Evolutionary conservation across 768 basidiomycete species (phyloP).

Genomic region (Tylopilus balloui): DNA sequence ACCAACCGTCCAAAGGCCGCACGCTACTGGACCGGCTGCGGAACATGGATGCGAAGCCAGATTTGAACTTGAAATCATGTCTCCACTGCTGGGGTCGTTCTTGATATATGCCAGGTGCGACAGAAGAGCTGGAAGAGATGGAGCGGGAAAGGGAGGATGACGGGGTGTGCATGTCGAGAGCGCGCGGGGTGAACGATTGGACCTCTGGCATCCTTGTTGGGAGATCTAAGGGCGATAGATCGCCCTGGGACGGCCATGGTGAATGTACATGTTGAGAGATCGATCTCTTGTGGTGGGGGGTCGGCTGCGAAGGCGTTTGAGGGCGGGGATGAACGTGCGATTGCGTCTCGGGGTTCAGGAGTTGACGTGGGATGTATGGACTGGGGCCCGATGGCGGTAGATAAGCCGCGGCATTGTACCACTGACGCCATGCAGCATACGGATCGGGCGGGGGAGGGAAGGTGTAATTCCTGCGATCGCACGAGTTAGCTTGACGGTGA

Average conservation of each 20-base stretch:
- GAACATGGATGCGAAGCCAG: conserved; percentile 29
- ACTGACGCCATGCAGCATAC: conserved; percentile 3
- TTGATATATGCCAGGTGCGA: conserved; percentile 9
- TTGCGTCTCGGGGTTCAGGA: conserved; percentile 6
- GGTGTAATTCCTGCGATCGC: neutral
- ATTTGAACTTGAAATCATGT: conserved; percentile 31
- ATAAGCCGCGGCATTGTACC: conserved; percentile 4
- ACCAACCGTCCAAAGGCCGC: conserved; percentile 20
- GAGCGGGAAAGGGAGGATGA: conserved; percentile 24
- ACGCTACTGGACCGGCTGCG: conserved; percentile 18
- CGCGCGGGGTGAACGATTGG: conserved; percentile 12
- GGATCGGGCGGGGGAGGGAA: conserved; percentile 18
- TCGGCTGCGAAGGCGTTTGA: neutral
- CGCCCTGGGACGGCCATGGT: conserved; percentile 16
- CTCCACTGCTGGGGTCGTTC: conserved; percentile 30
- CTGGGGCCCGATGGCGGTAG: conserved; percentile 24
- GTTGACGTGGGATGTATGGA: conserved; percentile 29
- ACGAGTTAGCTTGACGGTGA: neutral
- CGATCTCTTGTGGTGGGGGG: conserved; percentile 1
- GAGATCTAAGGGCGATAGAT: conserved; percentile 21
- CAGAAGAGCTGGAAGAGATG: conserved; percentile 8
- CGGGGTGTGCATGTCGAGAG: conserved; percentile 23
- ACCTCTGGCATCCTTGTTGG: conserved; percentile 17
- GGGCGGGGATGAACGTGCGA: conserved; percentile 8
- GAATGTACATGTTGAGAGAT: conserved; percentile 2